Evolutionary conservation across 2,329 filamentous ascomycete species (phyloP).

Genomic region (Hymenoscyphus albidus): DNA sequence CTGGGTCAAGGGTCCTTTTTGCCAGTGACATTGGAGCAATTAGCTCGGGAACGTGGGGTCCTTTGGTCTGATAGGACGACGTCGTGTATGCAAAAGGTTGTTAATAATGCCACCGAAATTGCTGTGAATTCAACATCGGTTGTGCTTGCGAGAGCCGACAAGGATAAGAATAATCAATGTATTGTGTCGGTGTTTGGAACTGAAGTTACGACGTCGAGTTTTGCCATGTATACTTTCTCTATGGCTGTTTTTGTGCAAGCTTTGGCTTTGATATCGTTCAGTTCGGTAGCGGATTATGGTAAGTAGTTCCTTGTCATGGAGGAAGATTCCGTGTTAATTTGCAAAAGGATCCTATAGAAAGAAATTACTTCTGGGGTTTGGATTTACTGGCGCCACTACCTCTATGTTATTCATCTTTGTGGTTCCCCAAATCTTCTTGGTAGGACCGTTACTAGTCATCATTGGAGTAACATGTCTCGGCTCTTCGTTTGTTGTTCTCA

Average conservation of each 20-base stretch:
- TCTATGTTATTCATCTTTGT: conserved; percentile 87
- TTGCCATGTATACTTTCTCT: conserved; percentile 98
- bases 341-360: conserved; percentile 66
- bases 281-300: conserved; percentile 90
- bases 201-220: conserved; percentile 91
- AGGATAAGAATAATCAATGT: conserved; percentile 47
- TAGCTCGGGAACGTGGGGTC: conserved; percentile 85
- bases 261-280: conserved; percentile 89
- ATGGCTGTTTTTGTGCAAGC: conserved; percentile 85
- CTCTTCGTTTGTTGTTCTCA: conserved; percentile 88
- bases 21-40: conserved; percentile 86
- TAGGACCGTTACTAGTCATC: conserved; percentile 79
- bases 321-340: conserved; percentile 7
- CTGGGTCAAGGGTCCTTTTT: conserved; percentile 72
- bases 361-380: conserved; percentile 77
- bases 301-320: conserved; percentile 5
- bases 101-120: conserved; percentile 19
- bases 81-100: conserved; percentile 53
- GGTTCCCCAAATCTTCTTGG: conserved; percentile 66
- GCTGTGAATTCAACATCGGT: conserved; percentile 7
- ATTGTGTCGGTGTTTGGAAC: conserved; percentile 75
- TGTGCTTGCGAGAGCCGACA: conserved; percentile 25
- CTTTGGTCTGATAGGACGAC: conserved; percentile 71
- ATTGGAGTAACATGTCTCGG: conserved; percentile 91
- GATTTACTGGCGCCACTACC: conserved; percentile 72